These are phyloP conservation scores for Claviceps quebecensis DNA, from an alignment of 2,329 filamentous ascomycete species.

Conservation along the genomic window DNA sequence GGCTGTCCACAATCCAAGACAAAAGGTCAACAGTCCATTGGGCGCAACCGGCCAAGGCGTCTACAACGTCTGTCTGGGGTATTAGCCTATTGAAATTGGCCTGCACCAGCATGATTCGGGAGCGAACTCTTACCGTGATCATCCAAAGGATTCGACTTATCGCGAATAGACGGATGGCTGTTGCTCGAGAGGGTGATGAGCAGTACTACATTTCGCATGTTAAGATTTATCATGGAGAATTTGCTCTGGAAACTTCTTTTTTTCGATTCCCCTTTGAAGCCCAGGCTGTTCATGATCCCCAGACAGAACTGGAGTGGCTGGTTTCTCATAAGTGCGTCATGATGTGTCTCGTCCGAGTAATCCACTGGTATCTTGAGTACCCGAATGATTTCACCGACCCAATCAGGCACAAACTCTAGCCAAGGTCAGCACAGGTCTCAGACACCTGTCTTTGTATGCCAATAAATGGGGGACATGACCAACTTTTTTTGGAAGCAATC, in stretches of 20 bases:
- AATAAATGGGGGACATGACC: not conserved
- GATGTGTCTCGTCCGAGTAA: conserved; percentile 61
- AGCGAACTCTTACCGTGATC: conserved; percentile 31
- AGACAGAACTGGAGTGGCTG: conserved; percentile 59
- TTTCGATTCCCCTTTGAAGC: conserved; percentile 50
- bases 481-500: conserved; percentile 21
- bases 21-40: conserved; percentile 66
- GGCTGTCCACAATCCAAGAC: conserved; percentile 44
- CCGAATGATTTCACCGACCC: conserved; percentile 52
- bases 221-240: conserved; percentile 60
- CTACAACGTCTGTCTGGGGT: conserved; percentile 49
- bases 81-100: not conserved
- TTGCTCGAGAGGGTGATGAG: conserved; percentile 50
- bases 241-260: conserved; percentile 55
- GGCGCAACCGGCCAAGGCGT: conserved; percentile 57
- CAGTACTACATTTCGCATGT: conserved; percentile 58
- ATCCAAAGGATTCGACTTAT: conserved; percentile 44
- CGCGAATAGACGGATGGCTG: conserved; percentile 37
- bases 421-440: conserved; percentile 8
- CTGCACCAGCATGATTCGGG: not conserved
- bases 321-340: conserved; percentile 62
- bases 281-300: conserved; percentile 65
- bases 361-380: conserved; percentile 64
- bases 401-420: conserved; percentile 44
- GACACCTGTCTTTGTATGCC: not conserved